These are phyloP conservation scores for Urostyla sp. DNA, from an alignment of 73 alveolate species.

Conservation along the genomic window DNA sequence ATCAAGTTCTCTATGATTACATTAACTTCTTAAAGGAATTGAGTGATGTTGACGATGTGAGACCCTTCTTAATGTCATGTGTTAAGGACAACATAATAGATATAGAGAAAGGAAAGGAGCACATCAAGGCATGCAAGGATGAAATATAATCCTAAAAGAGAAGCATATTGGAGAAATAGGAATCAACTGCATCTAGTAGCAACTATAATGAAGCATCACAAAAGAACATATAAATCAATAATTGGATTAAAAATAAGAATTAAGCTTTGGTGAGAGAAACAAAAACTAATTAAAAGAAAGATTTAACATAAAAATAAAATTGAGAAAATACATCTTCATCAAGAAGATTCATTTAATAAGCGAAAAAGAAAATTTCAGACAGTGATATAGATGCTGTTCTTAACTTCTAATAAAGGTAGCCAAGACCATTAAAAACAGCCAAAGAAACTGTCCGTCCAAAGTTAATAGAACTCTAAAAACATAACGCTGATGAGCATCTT, in stretches of 20 bases:
- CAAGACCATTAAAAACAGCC: not conserved
- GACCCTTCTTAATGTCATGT: slow-evolving; percentile 47
- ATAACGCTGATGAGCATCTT: not conserved
- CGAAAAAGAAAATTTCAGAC: too few relatives aligned
- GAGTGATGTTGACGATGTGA: slow-evolving; percentile 61
- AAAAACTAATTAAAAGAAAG: too few relatives aligned
- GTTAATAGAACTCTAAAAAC: slow-evolving; percentile 24
- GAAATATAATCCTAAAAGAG: not conserved
- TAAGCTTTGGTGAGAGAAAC: too few relatives aligned
- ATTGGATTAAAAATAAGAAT: too few relatives aligned
- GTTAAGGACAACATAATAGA: slow-evolving; percentile 58
- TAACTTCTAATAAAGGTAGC: not conserved
- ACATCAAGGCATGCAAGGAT: slow-evolving; percentile 12
- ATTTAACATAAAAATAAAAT: too few relatives aligned
- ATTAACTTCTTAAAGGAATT: slow-evolving; percentile 56
- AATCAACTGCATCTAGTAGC: not conserved
- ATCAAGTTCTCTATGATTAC: slow-evolving; percentile 54
- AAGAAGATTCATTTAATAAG: too few relatives aligned
- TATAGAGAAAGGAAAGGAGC: slow-evolving; percentile 37
- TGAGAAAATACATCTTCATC: too few relatives aligned
- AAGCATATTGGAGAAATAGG: not conserved
- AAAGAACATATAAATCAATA: not conserved
- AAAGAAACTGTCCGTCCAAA: slow-evolving; percentile 7
- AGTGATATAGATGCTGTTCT: too few relatives aligned
- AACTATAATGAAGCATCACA: not conserved